These are phyloP conservation scores for Fusarium nisikadoi DNA, from an alignment of 2,329 filamentous ascomycete species.

Conservation along the genomic window DNA sequence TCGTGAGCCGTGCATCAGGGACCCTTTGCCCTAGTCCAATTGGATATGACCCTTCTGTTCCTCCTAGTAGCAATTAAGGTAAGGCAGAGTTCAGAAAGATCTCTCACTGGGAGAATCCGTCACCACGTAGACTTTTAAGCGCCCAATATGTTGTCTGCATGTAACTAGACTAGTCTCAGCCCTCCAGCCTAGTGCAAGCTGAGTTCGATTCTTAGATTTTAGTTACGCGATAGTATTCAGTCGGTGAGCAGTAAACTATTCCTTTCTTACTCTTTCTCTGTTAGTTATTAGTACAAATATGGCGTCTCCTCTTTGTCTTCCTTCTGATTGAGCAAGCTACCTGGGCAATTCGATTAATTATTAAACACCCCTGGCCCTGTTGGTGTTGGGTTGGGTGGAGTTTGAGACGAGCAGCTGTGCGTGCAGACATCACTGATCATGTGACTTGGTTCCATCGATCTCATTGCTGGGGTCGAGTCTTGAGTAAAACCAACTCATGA, in stretches of 20 bases:
- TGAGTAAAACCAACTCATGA: not conserved
- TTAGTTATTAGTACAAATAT: not conserved
- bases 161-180: conserved; percentile 7
- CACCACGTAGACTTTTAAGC: conserved; percentile 10
- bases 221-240: not conserved
- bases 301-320: conserved; percentile 3
- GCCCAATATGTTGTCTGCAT: conserved; percentile 1
- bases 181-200: conserved; percentile 1
- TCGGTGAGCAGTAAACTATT: conserved; percentile 9
- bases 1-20: not conserved
- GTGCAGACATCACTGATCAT: conserved; percentile 41
- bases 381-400: conserved; percentile 31
- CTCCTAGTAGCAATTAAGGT: not conserved
- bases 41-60: not conserved
- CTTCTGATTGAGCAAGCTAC: not conserved
- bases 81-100: conserved; percentile 12
- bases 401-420: conserved; percentile 29
- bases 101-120: not conserved
- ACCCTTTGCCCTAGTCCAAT: not conserved
- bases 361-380: conserved; percentile 12
- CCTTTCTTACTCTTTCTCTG: not conserved
- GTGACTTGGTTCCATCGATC: conserved; percentile 22
- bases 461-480: not conserved
- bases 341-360: not conserved
- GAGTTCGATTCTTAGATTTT: conserved; percentile 4